Evolutionary conservation across 2,329 filamentous ascomycete genomes (phyloP).

Genomic region (Sporothrix mexicana): DNA sequence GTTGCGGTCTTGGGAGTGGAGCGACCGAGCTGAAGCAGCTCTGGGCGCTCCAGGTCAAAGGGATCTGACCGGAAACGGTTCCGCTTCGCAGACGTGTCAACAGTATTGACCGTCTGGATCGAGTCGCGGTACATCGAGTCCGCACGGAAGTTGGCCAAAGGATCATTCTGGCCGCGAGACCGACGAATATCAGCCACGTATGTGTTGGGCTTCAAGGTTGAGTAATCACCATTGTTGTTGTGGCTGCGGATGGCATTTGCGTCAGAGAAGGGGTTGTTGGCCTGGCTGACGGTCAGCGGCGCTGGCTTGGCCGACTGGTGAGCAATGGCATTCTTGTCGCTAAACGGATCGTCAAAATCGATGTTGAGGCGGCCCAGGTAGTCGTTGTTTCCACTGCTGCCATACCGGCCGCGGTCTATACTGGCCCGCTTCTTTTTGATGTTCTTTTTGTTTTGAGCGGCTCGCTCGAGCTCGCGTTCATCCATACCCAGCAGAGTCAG

Average conservation of each 20-base stretch:
- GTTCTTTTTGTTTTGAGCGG: conserved; percentile 46
- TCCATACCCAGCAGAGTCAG: conserved; percentile 53
- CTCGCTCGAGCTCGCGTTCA: conserved; percentile 49
- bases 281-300: conserved; percentile 45
- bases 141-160: conserved; percentile 41
- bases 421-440: conserved; percentile 37
- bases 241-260: conserved; percentile 49
- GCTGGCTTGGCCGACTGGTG: conserved; percentile 49
- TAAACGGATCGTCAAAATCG: conserved; percentile 52
- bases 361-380: conserved; percentile 39
- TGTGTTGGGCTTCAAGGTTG: conserved; percentile 42
- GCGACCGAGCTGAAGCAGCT: conserved; percentile 48
- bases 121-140: conserved; percentile 54
- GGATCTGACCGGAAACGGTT: conserved; percentile 68
- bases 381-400: conserved; percentile 31
- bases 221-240: conserved; percentile 36
- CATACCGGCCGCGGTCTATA: conserved; percentile 34
- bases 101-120: conserved; percentile 48
- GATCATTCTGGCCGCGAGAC: conserved; percentile 54
- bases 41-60: conserved; percentile 66
- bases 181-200: conserved; percentile 57
- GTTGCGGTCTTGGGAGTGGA: conserved; percentile 37
- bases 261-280: conserved; percentile 57
- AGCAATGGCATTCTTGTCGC: conserved; percentile 53
- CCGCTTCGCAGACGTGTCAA: conserved; percentile 47